These are phyloP conservation scores for Colletotrichum phormii DNA, from an alignment of 2,329 filamentous ascomycete genomes.

Conservation along the genomic window DNA sequence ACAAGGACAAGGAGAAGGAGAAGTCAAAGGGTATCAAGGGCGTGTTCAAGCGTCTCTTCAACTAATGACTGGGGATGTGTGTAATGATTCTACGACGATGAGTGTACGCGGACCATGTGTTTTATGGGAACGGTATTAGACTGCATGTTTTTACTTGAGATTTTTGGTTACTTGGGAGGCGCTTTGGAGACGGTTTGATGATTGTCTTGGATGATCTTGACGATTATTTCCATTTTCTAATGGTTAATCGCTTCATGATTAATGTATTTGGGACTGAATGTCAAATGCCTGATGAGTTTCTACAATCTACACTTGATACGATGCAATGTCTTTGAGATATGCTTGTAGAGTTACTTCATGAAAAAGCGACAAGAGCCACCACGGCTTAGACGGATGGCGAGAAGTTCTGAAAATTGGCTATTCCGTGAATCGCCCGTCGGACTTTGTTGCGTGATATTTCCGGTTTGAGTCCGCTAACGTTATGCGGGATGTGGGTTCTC, in stretches of 20 bases:
- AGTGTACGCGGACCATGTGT: constrained; percentile 49
- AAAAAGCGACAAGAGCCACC: not conserved
- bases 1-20: constrained; percentile 40
- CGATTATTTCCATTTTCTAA: not conserved
- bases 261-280: constrained; percentile 17
- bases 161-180: not conserved
- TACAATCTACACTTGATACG: too few relatives aligned
- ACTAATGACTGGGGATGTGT: constrained; percentile 34
- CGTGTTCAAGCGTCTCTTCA: constrained; percentile 52
- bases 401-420: not conserved
- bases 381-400: not conserved
- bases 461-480: not conserved
- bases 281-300: not conserved
- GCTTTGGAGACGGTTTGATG: not conserved
- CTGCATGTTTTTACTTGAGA: not conserved
- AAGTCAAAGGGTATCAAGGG: constrained; percentile 48
- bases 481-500: not conserved
- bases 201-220: not conserved
- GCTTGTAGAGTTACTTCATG: too few relatives aligned
- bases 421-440: not conserved
- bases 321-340: not conserved
- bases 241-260: constrained; percentile 14
- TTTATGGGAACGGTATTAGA: not conserved
- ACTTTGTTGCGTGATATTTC: not conserved
- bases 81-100: constrained; percentile 32